These are phyloP conservation scores for Yamadazyma dushanensis DNA, from an alignment of 1,139 yeast genomes.

Conservation along the genomic window DNA sequence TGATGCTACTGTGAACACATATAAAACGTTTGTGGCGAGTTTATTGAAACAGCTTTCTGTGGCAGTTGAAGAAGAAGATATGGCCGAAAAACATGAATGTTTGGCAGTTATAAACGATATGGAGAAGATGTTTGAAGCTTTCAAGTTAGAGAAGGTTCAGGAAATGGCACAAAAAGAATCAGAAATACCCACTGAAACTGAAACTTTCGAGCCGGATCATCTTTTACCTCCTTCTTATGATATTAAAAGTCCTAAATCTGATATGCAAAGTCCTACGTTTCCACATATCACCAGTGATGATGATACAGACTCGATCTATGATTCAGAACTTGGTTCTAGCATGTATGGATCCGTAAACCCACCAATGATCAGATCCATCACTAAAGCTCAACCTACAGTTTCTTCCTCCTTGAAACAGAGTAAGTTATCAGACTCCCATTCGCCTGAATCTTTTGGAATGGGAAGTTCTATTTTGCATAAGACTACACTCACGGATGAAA, in stretches of 20 bases:
- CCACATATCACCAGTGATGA: slow-evolving; percentile 11
- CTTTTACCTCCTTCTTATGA: slow-evolving; percentile 7
- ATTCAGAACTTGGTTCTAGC: slow-evolving; percentile 31
- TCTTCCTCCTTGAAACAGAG: slow-evolving; percentile 8
- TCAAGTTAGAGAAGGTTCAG: slow-evolving; percentile 33
- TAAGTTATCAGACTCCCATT: slow-evolving; percentile 18
- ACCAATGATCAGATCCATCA: slow-evolving; percentile 46
- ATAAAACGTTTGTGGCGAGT: slow-evolving; percentile 52
- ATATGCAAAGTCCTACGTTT: slow-evolving; percentile 6
- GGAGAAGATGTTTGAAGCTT: slow-evolving; percentile 61
- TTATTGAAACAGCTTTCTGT: slow-evolving; percentile 51
- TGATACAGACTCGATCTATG: slow-evolving; percentile 23
- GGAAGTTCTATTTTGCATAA: slow-evolving; percentile 35
- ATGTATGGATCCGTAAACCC: slow-evolving; percentile 32
- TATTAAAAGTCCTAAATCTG: slow-evolving; percentile 7
- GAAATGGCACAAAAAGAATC: slow-evolving; percentile 5
- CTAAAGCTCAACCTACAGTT: slow-evolving; percentile 21
- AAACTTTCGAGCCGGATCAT: slow-evolving; percentile 1
- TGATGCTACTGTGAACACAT: slow-evolving; percentile 42
- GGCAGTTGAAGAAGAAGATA: slow-evolving; percentile 50
- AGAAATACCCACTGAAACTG: slow-evolving; percentile 9
- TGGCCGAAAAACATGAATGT: slow-evolving; percentile 55
- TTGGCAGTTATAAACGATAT: slow-evolving; percentile 60
- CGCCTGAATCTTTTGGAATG: slow-evolving; percentile 30
- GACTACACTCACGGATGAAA: slow-evolving; percentile 52